Conservation (phyloP, 768 basidiomycete species). For the Suillus tomentosus region DNA sequence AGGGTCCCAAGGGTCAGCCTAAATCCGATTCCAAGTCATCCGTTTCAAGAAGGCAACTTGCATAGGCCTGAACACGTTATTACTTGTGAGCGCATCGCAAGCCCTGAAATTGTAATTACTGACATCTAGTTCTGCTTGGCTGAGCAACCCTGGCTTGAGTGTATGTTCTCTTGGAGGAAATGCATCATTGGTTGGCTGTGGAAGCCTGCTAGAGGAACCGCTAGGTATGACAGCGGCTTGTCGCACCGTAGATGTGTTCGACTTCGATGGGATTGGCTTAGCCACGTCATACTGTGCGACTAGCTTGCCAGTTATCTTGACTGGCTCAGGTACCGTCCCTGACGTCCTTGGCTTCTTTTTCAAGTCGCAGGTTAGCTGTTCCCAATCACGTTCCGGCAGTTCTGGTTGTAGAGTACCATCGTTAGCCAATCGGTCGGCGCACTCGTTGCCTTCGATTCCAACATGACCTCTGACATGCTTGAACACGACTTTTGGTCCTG, state of each 20-base stretch:
- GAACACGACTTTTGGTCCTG: constrained; percentile 60
- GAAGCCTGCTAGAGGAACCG: background rate
- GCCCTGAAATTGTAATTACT: background rate
- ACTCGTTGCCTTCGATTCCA: constrained; percentile 83
- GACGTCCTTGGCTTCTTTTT: background rate
- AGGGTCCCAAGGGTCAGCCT: constrained; percentile 12
- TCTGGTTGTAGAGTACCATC: constrained; percentile 46
- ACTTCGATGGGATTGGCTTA: background rate
- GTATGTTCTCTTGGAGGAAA: background rate
- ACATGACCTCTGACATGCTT: constrained; percentile 79
- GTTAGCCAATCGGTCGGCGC: constrained; percentile 76
- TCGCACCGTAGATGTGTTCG: background rate
- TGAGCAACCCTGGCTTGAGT: background rate
- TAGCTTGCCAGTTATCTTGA: background rate
- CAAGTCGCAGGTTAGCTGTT: constrained; percentile 15
- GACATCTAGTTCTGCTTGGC: constrained; percentile 27
- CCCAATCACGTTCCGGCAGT: constrained; percentile 64
- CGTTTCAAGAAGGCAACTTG: constrained; percentile 39
- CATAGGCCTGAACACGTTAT: constrained; percentile 26
- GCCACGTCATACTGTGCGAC: background rate
- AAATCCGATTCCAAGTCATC: constrained; percentile 32
- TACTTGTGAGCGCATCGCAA: background rate
- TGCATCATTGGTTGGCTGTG: background rate
- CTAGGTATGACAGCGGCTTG: background rate
- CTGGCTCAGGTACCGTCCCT: background rate